phyloP scores from a whole-genome alignment of 768 basidiomycete genomes.

The Suillus subluteus region DNA sequence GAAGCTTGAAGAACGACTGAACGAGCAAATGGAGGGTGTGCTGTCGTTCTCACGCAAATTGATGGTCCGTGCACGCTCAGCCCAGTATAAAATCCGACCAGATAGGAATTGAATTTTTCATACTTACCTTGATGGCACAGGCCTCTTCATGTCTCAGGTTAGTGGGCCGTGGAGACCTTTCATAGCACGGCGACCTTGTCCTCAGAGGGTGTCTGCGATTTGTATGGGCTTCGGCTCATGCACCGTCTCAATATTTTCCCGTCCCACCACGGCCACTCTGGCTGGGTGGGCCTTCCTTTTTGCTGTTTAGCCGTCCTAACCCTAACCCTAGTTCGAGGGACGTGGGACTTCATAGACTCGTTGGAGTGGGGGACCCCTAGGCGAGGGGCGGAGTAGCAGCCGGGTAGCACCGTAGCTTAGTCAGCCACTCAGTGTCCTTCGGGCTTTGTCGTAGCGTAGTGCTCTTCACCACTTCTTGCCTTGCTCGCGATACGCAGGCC shows the following conservation, averaged over 20 bases:
- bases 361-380: too few relatives aligned
- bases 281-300: constrained; percentile 48
- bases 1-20: neutral
- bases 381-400: too few relatives aligned
- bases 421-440: too few relatives aligned
- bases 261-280: constrained; percentile 64
- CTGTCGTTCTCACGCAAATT: neutral
- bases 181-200: constrained; percentile 63
- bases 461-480: too few relatives aligned
- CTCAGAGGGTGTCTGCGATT: constrained; percentile 47
- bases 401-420: too few relatives aligned
- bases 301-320: constrained; percentile 15
- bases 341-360: too few relatives aligned
- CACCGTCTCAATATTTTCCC: constrained; percentile 82
- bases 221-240: constrained; percentile 70
- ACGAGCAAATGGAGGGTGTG: neutral
- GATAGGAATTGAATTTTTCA: constrained; percentile 26
- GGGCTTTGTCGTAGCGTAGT: too few relatives aligned
- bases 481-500: too few relatives aligned
- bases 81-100: constrained; percentile 18
- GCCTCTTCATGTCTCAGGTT: constrained; percentile 56
- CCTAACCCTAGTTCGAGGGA: constrained; percentile 26
- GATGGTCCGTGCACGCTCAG: constrained; percentile 30
- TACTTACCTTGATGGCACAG: constrained; percentile 71
- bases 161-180: constrained; percentile 56